Base-by-base conservation (phyloP, 2,329 filamentous ascomycete genomes). In the Oidium heveae region DNA sequence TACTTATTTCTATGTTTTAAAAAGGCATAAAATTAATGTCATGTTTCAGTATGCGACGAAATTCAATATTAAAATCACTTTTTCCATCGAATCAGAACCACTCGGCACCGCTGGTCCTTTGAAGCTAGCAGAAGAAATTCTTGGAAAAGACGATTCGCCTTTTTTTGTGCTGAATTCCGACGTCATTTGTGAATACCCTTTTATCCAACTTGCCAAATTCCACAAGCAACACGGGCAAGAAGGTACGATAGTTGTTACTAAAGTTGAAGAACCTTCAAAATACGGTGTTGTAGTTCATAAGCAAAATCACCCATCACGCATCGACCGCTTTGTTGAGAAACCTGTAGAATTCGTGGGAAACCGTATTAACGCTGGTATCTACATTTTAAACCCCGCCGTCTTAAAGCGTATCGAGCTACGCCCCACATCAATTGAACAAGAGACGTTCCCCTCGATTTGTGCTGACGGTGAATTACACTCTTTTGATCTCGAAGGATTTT, bases 161-260 rank as follows among this genome's bases (percentile, higher is more conserved):
- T 96, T 96, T 74, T 96, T 98, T 70, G 91, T 98, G 55, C 81
- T 98, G 63, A 98, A 98, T 76, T 93, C 87, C 54, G 89, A 98
- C 66, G 82, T 98, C 65, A 96, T 94, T 68, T 98, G 89, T 78
- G 88, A 96, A 63, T 96, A 89, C 69, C 91, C 89, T 55, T 95
- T 98, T 74, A 74, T 85, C 68, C 76, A 94, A 63, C 79, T 96
- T 53, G 84, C 84, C 57, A 80, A 80, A 20, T 96, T 94, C 78
- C 91, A 96, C 78, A 89, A 85, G 71, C 71, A 72, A 56, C 91
- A 98, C 69, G 91, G 89, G 57, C 79, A 94, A 53, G 91, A 98
- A 74, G 91, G 89, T 61, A 98, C 89, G 61, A 98, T 98, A 65
- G 84, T 94, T 51, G 89, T 96, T 59, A 98, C 89, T 65, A 98